Conservation (phyloP, 2,329 filamentous ascomycete species). For the Beauveria brongniartii region DNA sequence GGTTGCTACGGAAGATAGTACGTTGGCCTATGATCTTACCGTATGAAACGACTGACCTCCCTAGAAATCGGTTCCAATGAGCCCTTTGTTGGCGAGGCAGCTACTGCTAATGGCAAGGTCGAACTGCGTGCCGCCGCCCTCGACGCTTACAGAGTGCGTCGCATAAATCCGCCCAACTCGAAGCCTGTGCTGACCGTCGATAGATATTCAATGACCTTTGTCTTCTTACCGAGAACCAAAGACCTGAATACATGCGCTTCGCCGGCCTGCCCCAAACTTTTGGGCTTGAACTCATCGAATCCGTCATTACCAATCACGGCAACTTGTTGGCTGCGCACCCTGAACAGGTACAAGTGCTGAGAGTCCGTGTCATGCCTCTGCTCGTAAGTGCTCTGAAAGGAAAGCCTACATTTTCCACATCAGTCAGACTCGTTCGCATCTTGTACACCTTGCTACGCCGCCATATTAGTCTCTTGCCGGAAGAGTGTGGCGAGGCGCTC, state of each 20-base stretch:
- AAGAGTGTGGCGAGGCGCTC: constrained; percentile 76
- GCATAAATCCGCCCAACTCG: background rate
- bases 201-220: constrained; percentile 85
- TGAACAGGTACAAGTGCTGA: constrained; percentile 74
- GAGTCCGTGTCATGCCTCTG: constrained; percentile 72
- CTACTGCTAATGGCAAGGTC: constrained; percentile 55
- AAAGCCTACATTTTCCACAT: constrained; percentile 70
- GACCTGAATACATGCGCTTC: constrained; percentile 73
- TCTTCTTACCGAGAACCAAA: constrained; percentile 75
- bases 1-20: constrained; percentile 73
- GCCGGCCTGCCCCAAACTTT: constrained; percentile 73
- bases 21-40: constrained; percentile 22
- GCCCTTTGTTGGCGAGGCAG: constrained; percentile 57
- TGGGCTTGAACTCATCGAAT: constrained; percentile 86
- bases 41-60: constrained; percentile 13
- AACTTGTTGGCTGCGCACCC: constrained; percentile 67
- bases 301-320: constrained; percentile 79
- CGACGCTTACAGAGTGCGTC: constrained; percentile 67
- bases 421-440: constrained; percentile 74
- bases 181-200: constrained; percentile 11
- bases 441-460: constrained; percentile 72
- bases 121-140: constrained; percentile 67
- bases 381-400: constrained; percentile 71
- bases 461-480: constrained; percentile 64
- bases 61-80: constrained; percentile 40